phyloP scores from a whole-genome alignment of 73 alveolate genomes.

The Tetrahymena borealis region DNA sequence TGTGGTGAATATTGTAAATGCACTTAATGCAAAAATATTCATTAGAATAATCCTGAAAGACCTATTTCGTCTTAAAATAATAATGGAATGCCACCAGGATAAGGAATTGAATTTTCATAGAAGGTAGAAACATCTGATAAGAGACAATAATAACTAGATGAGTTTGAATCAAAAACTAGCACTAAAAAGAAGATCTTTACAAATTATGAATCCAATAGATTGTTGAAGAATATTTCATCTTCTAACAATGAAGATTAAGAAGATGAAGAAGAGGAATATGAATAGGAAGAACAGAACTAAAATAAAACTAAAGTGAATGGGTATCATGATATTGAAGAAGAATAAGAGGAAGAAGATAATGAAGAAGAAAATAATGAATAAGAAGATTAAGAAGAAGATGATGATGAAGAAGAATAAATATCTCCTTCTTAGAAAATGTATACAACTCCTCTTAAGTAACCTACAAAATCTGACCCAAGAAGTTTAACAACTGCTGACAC shows the following conservation, averaged over 20 bases:
- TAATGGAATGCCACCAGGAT: background rate
- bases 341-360: background rate
- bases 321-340: background rate
- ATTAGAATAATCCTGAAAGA: background rate
- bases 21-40: slow-evolving; percentile 78
- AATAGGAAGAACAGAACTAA: background rate
- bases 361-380: background rate
- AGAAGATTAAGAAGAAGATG: background rate
- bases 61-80: background rate
- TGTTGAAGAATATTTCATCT: background rate
- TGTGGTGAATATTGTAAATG: slow-evolving; percentile 91
- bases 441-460: background rate
- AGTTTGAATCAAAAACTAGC: background rate
- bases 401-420: background rate
- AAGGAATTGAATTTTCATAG: background rate
- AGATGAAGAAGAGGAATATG: background rate
- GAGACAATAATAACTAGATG: background rate
- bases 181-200: background rate
- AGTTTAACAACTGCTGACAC: background rate
- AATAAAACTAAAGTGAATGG: background rate
- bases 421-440: background rate
- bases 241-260: background rate
- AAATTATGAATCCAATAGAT: background rate
- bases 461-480: background rate
- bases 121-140: background rate